Percentiles rank a stretch among this genome's conserved stretches.
Conservation (phyloP, 2,329 filamentous ascomycete species). For the Beauveria medogensis region DNA sequence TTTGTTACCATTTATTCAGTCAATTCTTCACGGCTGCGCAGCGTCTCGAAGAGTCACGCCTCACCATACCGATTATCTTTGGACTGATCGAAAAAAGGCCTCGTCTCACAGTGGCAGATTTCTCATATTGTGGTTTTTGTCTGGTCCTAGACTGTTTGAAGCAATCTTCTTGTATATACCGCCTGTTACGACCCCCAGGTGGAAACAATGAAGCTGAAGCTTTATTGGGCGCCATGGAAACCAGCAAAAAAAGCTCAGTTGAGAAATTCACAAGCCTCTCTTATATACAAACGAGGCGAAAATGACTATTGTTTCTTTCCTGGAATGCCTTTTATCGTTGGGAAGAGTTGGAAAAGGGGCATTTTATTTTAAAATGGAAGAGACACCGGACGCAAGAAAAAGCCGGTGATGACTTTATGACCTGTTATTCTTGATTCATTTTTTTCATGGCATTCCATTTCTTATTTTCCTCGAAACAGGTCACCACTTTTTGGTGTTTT, state of each 20-base stretch:
- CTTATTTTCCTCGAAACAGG: constrained; percentile 4
- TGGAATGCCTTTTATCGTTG: constrained; percentile 4
- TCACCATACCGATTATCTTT: neutral
- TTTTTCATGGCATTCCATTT: constrained; percentile 12
- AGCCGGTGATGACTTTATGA: constrained; percentile 20
- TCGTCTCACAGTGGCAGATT: neutral
- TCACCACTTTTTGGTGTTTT: constrained; percentile 6
- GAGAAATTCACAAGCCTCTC: neutral
- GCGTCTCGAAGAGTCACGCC: constrained; percentile 8
- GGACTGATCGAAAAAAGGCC: neutral
- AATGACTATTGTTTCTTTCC: constrained; percentile 3
- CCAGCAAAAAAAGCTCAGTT: neutral
- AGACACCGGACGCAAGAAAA: constrained; percentile 13
- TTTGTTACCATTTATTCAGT: constrained; percentile 7
- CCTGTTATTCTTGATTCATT: constrained; percentile 15
- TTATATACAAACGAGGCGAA: neutral
- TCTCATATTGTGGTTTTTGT: constrained; percentile 17
- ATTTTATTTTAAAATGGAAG: constrained; percentile 9
- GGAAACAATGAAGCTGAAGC: constrained; percentile 18
- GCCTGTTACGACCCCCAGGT: constrained; percentile 32
- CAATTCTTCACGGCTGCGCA: neutral
- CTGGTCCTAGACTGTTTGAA: constrained; percentile 14
- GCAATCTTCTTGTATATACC: neutral
- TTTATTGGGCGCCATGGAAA: neutral
- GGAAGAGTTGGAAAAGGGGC: constrained; percentile 1